Evolutionary conservation across 768 basidiomycete genomes (phyloP), one percentile per base, ranked within the genome.

Genomic region (Chiua virens): DNA sequence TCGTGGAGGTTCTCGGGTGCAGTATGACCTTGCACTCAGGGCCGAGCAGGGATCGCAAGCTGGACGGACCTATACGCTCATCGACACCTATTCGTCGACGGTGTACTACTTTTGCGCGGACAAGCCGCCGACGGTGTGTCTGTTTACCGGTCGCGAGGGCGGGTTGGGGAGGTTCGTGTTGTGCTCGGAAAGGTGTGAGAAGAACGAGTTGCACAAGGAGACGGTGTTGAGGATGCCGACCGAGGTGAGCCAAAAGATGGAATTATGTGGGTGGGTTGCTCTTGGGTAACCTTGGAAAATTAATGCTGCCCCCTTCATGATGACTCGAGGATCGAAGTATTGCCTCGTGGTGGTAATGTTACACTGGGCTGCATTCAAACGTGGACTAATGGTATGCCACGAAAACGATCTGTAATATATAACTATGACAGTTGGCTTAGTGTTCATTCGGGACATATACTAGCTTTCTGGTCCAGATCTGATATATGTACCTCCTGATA

Each of bases 121-220:
- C 9, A 49, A 37, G 10, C 57, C 60, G 4, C 60, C 60, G 17
- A 62, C 60, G 8, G 60, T 62, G 18, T 61, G 60, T 25, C 34
- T 62, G 20, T 62, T 51, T 17, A 47, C 60, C 2, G 60, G 60
- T 28, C 50, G 60, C 15, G 60, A 62, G 20, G 60, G 60, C 2
- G 60, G 60, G 21, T 36, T 62, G 8, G 60, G 60, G 23, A 32
- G 60, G 40, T 62, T 62, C 41, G 60, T 62, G 30, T 32, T 62
- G 34, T 62, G 60, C 42, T 62, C 60, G 36, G 60, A 62, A 48
- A 59, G 18, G 11, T 62, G 60, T 22, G 10, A 3, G 1, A 27
- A 28, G 14, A 53, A 47, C 10, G 60, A 62, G 34, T 28, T 62
- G 13, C 60, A 59, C 20, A 62, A 62, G 41, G 60, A 62, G 51